Percentiles rank a stretch among this genome's conserved stretches.
phyloP scores from a whole-genome alignment of 345 rosid species.

The Eucalyptus virginea region DNA sequence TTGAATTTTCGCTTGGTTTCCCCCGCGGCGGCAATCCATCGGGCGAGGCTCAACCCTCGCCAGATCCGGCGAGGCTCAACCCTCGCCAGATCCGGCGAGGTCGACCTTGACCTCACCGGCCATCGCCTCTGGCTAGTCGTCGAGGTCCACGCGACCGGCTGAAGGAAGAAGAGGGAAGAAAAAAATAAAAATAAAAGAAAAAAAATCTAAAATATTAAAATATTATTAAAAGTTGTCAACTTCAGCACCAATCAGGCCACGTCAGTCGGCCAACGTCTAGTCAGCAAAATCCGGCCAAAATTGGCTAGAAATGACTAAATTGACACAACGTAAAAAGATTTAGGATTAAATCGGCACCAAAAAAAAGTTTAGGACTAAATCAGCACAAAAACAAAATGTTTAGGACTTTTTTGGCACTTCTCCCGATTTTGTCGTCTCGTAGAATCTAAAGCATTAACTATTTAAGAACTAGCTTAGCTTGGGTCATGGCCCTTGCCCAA shows the following conservation, averaged over 20 bases:
- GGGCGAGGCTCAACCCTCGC: accelerated
- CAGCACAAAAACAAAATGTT: too few species aligned
- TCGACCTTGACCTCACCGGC: accelerated
- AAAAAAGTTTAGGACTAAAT: too few species aligned
- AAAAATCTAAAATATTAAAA: too few species aligned
- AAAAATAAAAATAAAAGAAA: too few species aligned
- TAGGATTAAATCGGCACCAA: accelerated
- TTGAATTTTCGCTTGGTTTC: too few species aligned
- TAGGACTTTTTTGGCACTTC: too few species aligned
- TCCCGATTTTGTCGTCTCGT: background rate
- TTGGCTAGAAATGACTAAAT: accelerated
- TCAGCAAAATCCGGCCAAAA: too few species aligned
- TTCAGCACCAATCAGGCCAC: accelerated
- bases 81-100: accelerated
- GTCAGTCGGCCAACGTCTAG: accelerated
- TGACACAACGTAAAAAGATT: too few species aligned
- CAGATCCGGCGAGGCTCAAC: accelerated
- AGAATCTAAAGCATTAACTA: background rate
- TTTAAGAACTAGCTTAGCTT: background rate
- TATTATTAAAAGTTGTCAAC: too few species aligned
- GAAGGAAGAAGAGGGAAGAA: too few species aligned
- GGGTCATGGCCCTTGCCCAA: background rate
- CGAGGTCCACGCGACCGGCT: too few species aligned
- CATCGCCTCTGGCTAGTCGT: accelerated
- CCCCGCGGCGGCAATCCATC: accelerated